Base-by-base conservation (phyloP, 371 early-diverging fungal species). In the Actinomucor elegans region DNA sequence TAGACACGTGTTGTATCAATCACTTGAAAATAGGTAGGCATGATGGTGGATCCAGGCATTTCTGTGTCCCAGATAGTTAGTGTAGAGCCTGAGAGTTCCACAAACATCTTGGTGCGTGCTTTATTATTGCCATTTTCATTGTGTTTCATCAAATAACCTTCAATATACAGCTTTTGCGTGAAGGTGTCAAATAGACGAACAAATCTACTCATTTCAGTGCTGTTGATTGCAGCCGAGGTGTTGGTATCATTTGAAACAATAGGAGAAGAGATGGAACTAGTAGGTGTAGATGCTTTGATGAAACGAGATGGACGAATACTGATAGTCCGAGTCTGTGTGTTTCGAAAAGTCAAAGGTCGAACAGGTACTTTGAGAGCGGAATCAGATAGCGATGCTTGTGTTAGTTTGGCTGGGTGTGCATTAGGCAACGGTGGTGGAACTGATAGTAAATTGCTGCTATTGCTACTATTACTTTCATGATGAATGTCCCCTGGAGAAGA, bases 11-110 rank as follows among this genome's bases (percentile, higher is more conserved):
- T 65, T 27, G 79, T 69, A 46, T 88, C 90, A 7, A 79, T 67
- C 38, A 90, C 80, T 56, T 85, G 84, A 56, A 83, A 72, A 56
- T 80, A 88, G 33, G 78, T 81, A 35, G 89, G 87, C 63, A 80
- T 83, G 47, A 85, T 67, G 11, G 61, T 69, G 0, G 66, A 50
- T 31, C 65, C 49, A 33, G 65, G 62, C 12, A 62, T 38, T 43
- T 66, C 66, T 6, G 77, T 71, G 42, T 78, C 76, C 88, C 88
- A 89, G 20, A 90, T 73, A 18, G 79, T 72, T 14, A 90, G 58
- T 7, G 75, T 69, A 4, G 88, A 73, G 1, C 91, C 91, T 42
- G 71, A 73, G 28, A 88, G 50, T 69, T 89, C 89, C 2, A 80
- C 86, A 67, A 87, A 90, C 71, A 81, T 86, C 35, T 78, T 74